Base-by-base conservation (phyloP, 225 moss, liverwort and hornwort genomes). In the Pleurozium schreberi region DNA sequence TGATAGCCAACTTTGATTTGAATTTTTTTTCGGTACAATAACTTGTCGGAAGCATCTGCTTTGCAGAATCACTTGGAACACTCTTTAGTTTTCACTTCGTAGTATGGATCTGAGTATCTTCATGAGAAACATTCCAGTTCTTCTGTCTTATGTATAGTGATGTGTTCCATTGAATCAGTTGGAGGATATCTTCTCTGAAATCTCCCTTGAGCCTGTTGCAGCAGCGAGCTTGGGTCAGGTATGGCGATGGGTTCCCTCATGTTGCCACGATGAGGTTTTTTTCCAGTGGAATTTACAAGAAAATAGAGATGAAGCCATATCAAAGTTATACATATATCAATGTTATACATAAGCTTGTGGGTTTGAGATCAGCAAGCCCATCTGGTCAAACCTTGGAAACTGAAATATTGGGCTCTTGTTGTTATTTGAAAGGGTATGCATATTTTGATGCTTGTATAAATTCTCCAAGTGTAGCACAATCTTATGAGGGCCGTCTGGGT, bases 221-320 rank as follows among this genome's bases (percentile, higher is more conserved):
- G 94, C 95, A 88, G 95, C 95, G 77, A 95, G 95, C 91, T 90
- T 95, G 93, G 95, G 95, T 87, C 95, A 95, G 93, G 95, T 95
- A 92, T 80, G 84, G 84, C 50, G n/a, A 89, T 83, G 58, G 62
- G 68, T 88, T 84, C 60, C 71, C 85, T 63, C 61, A 33, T 75
- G 71, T 83, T 87, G 58, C 73, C 31, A 70, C 63, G 65, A 92
- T 59, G 73, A 81, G 85, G 73, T 82, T 91, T 88, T n/a, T 81
- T n/a, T 33, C 84, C 40, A 83, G 47, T 89, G 61, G 15, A 87
- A 58, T 89, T 85, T 85, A 31, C 84, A 63, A 88, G 53, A 88
- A 75, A 67, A 55, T 60, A 52, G 45, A 65, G 80, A 67, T 62
- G 47, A 87, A 66, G 53, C 25, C n/a, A 47, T 80, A 15, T 78